These are phyloP conservation scores for Begonia fuchsioides DNA, from an alignment of 306 rosid species.

Conservation along the genomic window DNA sequence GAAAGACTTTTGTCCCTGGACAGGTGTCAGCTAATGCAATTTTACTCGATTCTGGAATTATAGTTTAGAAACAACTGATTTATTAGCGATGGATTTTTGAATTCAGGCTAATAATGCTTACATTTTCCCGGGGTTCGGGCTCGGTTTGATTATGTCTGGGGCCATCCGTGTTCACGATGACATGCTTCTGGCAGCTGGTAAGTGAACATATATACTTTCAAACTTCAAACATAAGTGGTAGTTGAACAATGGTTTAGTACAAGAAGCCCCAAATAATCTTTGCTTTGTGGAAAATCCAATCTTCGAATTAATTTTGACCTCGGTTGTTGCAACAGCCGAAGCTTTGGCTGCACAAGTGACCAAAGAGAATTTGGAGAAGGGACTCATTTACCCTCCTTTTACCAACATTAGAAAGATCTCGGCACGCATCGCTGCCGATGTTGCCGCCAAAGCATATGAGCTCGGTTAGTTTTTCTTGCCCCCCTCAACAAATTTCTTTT, in stretches of 20 bases:
- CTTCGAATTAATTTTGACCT: not conserved
- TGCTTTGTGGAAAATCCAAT: too few relatives aligned
- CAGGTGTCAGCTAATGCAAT: slow-evolving; percentile 34
- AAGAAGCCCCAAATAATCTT: not conserved
- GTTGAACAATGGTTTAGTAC: not conserved
- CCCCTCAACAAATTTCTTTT: not conserved
- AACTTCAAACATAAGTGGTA: not conserved
- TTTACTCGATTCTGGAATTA: not conserved
- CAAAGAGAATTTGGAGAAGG: slow-evolving; percentile 51
- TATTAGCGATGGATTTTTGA: slow-evolving; percentile 3
- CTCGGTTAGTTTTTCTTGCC: slow-evolving; percentile 47
- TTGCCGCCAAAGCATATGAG: slow-evolving; percentile 82
- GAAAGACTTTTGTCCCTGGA: slow-evolving; percentile 63
- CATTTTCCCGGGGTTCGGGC: slow-evolving; percentile 90
- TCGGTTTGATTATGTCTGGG: slow-evolving; percentile 85
- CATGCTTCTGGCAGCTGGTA: slow-evolving; percentile 92
- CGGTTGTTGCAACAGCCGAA: slow-evolving; percentile 54
- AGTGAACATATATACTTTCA: slow-evolving; percentile 18
- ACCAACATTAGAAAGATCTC: slow-evolving; percentile 80
- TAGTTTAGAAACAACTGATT: too few relatives aligned
- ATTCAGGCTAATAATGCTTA: slow-evolving; percentile 84
- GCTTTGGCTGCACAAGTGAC: slow-evolving; percentile 74
- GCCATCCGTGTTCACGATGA: slow-evolving; percentile 78
- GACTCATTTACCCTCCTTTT: slow-evolving; percentile 86
- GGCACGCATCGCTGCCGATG: slow-evolving; percentile 82